phyloP scores from a whole-genome alignment of 768 basidiomycete species.

The Russula sp. region DNA sequence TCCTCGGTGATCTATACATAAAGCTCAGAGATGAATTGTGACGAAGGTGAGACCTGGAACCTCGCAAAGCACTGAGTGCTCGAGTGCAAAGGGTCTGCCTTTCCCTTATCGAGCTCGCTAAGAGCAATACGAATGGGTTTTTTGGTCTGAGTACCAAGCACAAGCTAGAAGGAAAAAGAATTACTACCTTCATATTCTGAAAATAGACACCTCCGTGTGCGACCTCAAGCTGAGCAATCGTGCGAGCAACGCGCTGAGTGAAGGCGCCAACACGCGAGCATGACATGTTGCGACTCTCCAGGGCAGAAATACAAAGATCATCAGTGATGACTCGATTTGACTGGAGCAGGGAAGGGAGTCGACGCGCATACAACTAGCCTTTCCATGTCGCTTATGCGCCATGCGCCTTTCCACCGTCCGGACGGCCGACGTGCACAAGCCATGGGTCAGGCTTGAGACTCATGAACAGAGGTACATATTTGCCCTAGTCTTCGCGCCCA shows the following conservation, averaged over 20 bases:
- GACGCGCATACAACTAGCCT: conserved; percentile 7
- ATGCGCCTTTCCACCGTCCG: conserved; percentile 22
- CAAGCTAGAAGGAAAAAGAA: conserved; percentile 6
- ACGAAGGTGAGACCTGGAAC: not conserved
- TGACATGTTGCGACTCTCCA: conserved; percentile 1
- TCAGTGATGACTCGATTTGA: not conserved
- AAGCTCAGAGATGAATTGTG: not conserved
- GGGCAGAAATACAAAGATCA: no score
- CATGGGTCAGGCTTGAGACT: conserved; percentile 12
- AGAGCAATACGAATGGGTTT: conserved; percentile 14
- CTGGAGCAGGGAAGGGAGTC: not conserved
- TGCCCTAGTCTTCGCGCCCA: not conserved
- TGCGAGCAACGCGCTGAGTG: conserved; percentile 15
- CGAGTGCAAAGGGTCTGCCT: conserved; percentile 3
- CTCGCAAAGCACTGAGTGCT: conserved; percentile 18
- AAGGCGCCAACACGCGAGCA: not conserved
- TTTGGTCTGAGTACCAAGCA: no score
- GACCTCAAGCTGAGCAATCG: conserved; percentile 12
- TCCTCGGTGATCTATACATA: conserved; percentile 11
- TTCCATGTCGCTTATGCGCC: conserved; percentile 16
- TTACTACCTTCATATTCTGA: conserved; percentile 13
- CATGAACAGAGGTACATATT: conserved; percentile 14
- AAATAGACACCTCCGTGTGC: conserved; percentile 12
- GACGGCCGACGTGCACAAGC: conserved; percentile 20
- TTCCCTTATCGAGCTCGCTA: conserved; percentile 10